Conservation (phyloP, 306 rosid genomes). For the Sphenostylis stenocarpa region DNA sequence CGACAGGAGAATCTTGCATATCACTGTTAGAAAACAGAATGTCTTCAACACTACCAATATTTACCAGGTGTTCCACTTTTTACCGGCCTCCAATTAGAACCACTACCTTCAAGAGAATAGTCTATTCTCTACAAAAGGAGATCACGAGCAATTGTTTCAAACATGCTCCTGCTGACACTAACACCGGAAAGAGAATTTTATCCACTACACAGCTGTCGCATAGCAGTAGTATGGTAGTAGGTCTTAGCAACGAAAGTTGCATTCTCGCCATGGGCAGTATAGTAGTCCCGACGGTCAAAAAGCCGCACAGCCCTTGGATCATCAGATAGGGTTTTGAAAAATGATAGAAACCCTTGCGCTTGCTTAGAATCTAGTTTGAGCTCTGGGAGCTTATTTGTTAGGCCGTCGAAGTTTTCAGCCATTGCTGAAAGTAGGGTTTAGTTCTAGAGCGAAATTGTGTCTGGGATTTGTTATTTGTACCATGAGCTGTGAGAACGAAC, state of each 20-base stretch:
- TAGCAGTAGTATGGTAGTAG: slow-evolving; percentile 79
- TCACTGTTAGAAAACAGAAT: slow-evolving; percentile 91
- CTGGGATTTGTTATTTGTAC: background rate
- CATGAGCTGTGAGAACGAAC: background rate
- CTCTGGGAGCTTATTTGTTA: slow-evolving; percentile 78
- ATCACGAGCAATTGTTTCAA: slow-evolving; percentile 85
- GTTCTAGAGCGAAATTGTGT: background rate
- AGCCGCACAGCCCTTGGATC: slow-evolving; percentile 88
- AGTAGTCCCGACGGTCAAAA: slow-evolving; percentile 96
- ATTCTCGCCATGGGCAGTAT: slow-evolving; percentile 90
- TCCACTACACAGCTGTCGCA: slow-evolving; percentile 79
- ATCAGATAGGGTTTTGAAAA: slow-evolving; percentile 80
- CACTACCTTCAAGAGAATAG: slow-evolving; percentile 88
- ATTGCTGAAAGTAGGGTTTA: slow-evolving; percentile 52
- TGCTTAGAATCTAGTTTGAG: slow-evolving; percentile 96
- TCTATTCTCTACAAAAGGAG: slow-evolving; percentile 88
- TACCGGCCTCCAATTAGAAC: slow-evolving; percentile 80
- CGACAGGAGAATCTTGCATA: slow-evolving; percentile 94
- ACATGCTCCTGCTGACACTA: slow-evolving; percentile 77
- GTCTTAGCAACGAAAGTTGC: slow-evolving; percentile 90
- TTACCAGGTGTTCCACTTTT: slow-evolving; percentile 97
- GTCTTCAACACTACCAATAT: slow-evolving; percentile 86
- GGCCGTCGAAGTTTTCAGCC: slow-evolving; percentile 61
- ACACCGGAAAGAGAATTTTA: slow-evolving; percentile 77
- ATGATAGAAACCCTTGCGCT: slow-evolving; percentile 93